Percentiles rank a stretch among this genome's conserved stretches.
phyloP scores from a whole-genome alignment of 2,329 filamentous ascomycete genomes.

The Cytospora piceae region DNA sequence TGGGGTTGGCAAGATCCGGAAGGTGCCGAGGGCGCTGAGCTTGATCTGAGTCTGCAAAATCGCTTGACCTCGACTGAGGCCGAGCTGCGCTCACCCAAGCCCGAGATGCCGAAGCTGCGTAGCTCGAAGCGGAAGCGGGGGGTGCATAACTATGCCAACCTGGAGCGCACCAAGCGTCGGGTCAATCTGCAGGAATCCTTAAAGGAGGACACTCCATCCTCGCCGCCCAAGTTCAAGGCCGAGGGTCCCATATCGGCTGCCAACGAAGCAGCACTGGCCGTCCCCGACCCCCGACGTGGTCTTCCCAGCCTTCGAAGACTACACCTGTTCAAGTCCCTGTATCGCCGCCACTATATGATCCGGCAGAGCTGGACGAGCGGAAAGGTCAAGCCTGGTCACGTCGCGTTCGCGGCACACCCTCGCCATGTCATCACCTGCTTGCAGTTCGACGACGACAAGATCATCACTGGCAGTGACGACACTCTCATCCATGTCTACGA shows the following conservation, averaged over 20 bases:
- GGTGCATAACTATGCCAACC: slow-evolving; percentile 47
- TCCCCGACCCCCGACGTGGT: slow-evolving; percentile 81
- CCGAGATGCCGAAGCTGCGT: slow-evolving; percentile 50
- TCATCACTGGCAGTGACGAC: slow-evolving; percentile 95
- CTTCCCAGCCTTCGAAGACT: slow-evolving; percentile 78
- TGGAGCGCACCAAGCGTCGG: slow-evolving; percentile 59
- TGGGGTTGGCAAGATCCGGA: slow-evolving; percentile 97
- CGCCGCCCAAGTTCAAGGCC: slow-evolving; percentile 57
- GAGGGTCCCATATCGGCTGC: slow-evolving; percentile 88
- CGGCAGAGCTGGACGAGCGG: slow-evolving; percentile 90
- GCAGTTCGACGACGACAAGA: slow-evolving; percentile 97
- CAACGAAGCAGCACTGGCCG: slow-evolving; percentile 78
- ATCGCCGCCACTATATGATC: slow-evolving; percentile 90
- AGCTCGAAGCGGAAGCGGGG: slow-evolving; percentile 62
- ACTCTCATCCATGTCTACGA: slow-evolving; percentile 98
- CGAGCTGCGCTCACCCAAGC: slow-evolving; percentile 52
- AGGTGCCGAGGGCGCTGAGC: slow-evolving; percentile 74
- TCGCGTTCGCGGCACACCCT: slow-evolving; percentile 95
- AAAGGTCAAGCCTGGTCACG: slow-evolving; percentile 81
- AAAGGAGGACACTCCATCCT: slow-evolving; percentile 47
- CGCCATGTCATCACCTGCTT: slow-evolving; percentile 96
- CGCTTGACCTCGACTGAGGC: slow-evolving; percentile 57
- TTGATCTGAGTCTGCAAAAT: slow-evolving; percentile 70
- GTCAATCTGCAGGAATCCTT: slow-evolving; percentile 52
- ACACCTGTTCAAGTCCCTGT: slow-evolving; percentile 95